A percentile compares a stretch with the other conserved stretches of the same genome.
Conservation (phyloP, 495 filamentous ascomycete genomes). For the Aspergillus cavernicola region DNA sequence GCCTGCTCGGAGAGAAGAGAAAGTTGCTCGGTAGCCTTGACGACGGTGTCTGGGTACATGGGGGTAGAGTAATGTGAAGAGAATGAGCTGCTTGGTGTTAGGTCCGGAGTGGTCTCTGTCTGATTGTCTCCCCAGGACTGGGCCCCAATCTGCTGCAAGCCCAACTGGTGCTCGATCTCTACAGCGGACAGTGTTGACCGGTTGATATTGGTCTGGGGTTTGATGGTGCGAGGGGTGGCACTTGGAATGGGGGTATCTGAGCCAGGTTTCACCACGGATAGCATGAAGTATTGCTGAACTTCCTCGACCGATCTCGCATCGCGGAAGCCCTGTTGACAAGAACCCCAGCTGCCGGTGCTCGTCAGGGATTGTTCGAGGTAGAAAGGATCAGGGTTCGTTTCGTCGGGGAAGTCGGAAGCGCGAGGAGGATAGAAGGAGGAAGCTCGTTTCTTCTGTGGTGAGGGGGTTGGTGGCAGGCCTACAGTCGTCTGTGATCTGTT, state of each 20-base stretch:
- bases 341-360: conserved; percentile 26
- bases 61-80: conserved; percentile 39
- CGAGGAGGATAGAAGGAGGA: conserved; percentile 35
- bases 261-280: conserved; percentile 26
- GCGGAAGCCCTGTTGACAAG: conserved; percentile 26
- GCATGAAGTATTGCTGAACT: conserved; percentile 33
- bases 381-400: conserved; percentile 44
- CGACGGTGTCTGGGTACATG: conserved; percentile 28
- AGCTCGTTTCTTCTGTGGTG: conserved; percentile 29
- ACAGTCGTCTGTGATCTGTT: conserved; percentile 38
- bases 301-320: conserved; percentile 37
- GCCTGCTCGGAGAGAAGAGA: conserved; percentile 25
- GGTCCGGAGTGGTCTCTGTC: conserved; percentile 36
- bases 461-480: conserved; percentile 27
- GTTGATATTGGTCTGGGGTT: conserved; percentile 18
- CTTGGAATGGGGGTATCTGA: conserved; percentile 15
- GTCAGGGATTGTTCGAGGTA: conserved; percentile 42
- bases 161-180: conserved; percentile 34
- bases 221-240: conserved; percentile 12
- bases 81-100: conserved; percentile 47
- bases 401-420: conserved; percentile 30
- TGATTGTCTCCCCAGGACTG: conserved; percentile 27
- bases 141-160: conserved; percentile 30
- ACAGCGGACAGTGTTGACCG: conserved; percentile 37
- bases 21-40: conserved; percentile 30